Base-by-base conservation (phyloP, 2,329 filamentous ascomycete genomes). In the Boeremia lycopersici region DNA sequence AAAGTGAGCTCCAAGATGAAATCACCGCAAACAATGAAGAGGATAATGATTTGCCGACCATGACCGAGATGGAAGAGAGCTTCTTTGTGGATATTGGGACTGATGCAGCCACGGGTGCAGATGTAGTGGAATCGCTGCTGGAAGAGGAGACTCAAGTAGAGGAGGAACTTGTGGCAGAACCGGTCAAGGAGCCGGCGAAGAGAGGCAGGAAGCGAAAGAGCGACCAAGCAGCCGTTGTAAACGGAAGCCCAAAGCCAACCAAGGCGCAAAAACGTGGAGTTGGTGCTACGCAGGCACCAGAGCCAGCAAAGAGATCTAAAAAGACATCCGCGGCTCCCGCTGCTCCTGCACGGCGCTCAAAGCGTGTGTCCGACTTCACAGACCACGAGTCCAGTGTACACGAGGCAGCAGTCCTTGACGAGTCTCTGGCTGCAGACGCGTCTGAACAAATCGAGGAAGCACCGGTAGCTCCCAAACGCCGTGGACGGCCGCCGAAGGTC, bases 1-100 rank as follows among this genome's bases (percentile, higher is more conserved):
- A 76, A 41, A 73, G 63, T 31, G 47, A 72, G 17, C 56, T 69
- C 26, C 71, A 75, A 38, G 68, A 70, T 29, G 67, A 74, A 35
- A 69, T 68, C 2, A 61, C 49, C 2, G 57, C 61, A 8, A 64
- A 65, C 19, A 70, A 72, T 26, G 63, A 67, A 17, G 64, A 68
- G 13, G 69, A 65, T 1, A 60, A 49, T 0, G 41, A 64, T 25
- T 25, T 65, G 26, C 62, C 67, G 28, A 61, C 43, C 12, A 8
- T 63, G 36, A 59, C 43, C 5, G 70, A 72, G 30, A 55, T 45
- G 5, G 70, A 72, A 30, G 65, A 74, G 45, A 73, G 67, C 42
- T 70, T 69, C 8, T 46, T 65, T 13, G 68, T 57, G 13, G 65
- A 64, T 6, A 58, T 73, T 29, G 72, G 61, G 10, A 65, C 73